These are phyloP conservation scores for Polyporus tsugae DNA, from an alignment of 1,284 basidiomycete species.

Conservation along the genomic window DNA sequence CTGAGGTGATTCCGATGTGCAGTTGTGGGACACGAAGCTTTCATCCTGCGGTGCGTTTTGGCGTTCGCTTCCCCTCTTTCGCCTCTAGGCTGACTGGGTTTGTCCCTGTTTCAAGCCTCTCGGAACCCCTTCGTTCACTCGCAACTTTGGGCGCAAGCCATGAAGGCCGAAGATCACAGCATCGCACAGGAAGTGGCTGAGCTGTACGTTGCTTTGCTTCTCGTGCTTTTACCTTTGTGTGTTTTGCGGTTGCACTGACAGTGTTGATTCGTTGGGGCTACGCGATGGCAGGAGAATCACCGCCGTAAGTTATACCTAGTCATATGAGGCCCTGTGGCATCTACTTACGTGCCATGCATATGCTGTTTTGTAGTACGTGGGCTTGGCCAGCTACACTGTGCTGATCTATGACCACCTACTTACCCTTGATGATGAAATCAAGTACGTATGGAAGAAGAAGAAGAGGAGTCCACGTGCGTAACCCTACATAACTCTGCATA, in stretches of 20 bases:
- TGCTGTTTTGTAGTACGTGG: conserved; percentile 49
- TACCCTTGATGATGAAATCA: conserved; percentile 57
- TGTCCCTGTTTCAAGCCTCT: neutral
- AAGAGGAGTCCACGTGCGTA: conserved; percentile 45
- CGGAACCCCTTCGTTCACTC: too few species aligned
- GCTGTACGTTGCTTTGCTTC: neutral
- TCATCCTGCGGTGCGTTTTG: neutral
- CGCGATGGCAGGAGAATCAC: conserved; percentile 20
- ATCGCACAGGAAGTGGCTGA: neutral
- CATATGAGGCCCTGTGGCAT: neutral
- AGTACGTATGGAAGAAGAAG: conserved; percentile 58
- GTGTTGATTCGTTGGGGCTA: neutral
- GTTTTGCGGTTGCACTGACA: neutral
- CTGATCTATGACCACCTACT: conserved; percentile 59
- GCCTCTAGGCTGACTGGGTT: neutral
- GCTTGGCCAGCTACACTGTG: conserved; percentile 55
- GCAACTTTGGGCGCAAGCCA: neutral
- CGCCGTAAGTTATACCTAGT: conserved; percentile 17
- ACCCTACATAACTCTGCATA: too few species aligned
- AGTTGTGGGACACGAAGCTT: neutral
- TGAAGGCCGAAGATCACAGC: neutral
- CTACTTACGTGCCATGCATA: neutral
- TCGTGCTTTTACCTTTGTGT: neutral
- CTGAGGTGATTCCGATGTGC: neutral
- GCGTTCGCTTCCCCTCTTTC: neutral